Evolutionary conservation across 2,329 filamentous ascomycete genomes (phyloP), one percentile per base, ranked within the genome.

Genomic region (Penicillium corylophilum): DNA sequence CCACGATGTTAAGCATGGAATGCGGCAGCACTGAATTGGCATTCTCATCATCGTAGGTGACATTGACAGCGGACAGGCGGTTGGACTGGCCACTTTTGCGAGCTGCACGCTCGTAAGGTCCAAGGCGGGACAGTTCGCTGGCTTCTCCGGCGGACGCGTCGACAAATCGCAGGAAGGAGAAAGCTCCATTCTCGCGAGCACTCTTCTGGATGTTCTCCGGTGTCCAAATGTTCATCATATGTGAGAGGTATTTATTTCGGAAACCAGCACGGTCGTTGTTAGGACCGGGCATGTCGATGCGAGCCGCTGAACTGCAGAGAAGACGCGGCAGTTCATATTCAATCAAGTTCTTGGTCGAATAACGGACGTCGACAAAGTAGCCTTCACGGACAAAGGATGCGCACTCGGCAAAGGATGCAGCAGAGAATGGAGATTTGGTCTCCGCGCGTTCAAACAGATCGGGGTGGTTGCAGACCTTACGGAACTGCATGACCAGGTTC

Each of bases 401-500:
- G 0, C 93, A 96, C 76, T 99, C 94, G 13, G 92, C 94, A 72
- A 93, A 99, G 69, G 87, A 84, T n/a, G 86, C 84, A 63, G 88
- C 85, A 1, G 90, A 88, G 64, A 93, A 87, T 0, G 94, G 90
- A 8, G 92, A 96, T 22, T 83, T 87, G 8, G 90, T 95, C 55
- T 97, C 93, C 9, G 93, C 92, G 41, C 94, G 87, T 73, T 99
- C 92, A 63, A 99, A 99, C 29, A 99, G 75, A 74, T 99, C 94
- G 0, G 94, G 94, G 69, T 99, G 94, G 68, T 99, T 99, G 77
- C 94, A 99, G 51, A 99, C 94, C 76, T 99, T 99, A 64, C 94
- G 85, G 82, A 99, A 99, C 74, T 99, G 94, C 94, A 99, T 99
- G 57, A 99, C 94, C 59, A 99, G 79, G 73, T 99, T 99, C 94